phyloP scores from a whole-genome alignment of 192 early-diverging fungal genomes.

The Kickxella alabastrina region DNA sequence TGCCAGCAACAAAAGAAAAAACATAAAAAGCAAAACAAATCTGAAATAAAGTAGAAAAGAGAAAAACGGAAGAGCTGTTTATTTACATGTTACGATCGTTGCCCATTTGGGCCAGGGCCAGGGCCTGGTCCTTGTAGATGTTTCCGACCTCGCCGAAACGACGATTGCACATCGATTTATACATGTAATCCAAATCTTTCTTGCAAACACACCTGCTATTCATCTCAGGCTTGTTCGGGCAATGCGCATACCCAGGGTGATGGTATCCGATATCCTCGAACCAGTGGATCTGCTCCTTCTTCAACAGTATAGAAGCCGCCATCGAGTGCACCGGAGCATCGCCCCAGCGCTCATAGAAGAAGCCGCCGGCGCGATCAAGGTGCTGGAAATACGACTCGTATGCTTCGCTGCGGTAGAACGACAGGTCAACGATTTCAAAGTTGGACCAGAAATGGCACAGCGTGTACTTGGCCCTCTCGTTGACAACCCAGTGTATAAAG shows the following conservation, averaged over 20 bases:
- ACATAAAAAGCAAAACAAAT: background rate
- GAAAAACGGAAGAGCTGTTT: no score
- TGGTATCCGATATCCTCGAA: constrained; percentile 71
- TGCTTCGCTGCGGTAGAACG: constrained; percentile 62
- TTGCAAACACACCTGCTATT: constrained; percentile 23
- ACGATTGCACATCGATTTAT: constrained; percentile 25
- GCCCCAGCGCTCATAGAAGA: constrained; percentile 80
- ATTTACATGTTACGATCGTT: no score
- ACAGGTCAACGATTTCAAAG: constrained; percentile 74
- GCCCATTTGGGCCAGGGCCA: constrained; percentile 29
- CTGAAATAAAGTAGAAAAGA: background rate
- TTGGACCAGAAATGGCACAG: constrained; percentile 75
- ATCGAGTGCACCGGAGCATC: constrained; percentile 67
- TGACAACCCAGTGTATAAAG: constrained; percentile 50
- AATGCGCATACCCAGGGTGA: constrained; percentile 59
- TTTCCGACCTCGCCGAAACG: constrained; percentile 23
- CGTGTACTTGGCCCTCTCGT: constrained; percentile 49
- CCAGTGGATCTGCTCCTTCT: constrained; percentile 64
- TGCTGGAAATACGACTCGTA: constrained; percentile 67
- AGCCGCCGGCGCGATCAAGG: constrained; percentile 72
- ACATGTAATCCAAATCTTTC: constrained; percentile 11
- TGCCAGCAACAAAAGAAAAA: background rate
- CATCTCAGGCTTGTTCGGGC: constrained; percentile 58
- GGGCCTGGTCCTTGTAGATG: constrained; percentile 20
- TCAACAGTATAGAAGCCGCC: constrained; percentile 56